These are phyloP conservation scores for Mycoemilia scoparia DNA, from an alignment of 192 early-diverging fungal species.

Conservation along the genomic window DNA sequence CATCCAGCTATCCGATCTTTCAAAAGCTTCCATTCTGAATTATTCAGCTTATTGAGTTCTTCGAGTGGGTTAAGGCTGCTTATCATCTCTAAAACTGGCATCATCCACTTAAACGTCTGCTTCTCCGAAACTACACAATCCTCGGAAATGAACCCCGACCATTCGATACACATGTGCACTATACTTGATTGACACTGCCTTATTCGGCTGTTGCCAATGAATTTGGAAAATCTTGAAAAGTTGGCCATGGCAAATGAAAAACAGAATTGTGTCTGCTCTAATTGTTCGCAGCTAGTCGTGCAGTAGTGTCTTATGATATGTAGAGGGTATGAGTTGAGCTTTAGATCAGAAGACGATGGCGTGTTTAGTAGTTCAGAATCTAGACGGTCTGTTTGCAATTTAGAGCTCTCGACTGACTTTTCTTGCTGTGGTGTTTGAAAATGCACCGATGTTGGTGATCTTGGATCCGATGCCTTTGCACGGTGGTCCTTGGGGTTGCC, in stretches of 20 bases:
- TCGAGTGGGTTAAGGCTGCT: constrained; percentile 56
- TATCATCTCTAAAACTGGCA: constrained; percentile 66
- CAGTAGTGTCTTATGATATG: no score
- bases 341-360: background rate
- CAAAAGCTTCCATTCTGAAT: constrained; percentile 50
- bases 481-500: no score
- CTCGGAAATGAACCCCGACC: constrained; percentile 71
- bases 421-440: no score
- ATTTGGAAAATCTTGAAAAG: constrained; percentile 36
- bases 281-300: constrained; percentile 14
- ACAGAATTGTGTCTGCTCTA: constrained; percentile 24
- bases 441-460: no score
- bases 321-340: background rate
- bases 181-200: constrained; percentile 45
- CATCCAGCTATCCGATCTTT: constrained; percentile 56
- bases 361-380: background rate
- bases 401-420: background rate
- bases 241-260: constrained; percentile 34
- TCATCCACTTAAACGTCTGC: constrained; percentile 67
- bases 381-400: background rate
- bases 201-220: constrained; percentile 37
- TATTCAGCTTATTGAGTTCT: constrained; percentile 45
- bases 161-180: constrained; percentile 57
- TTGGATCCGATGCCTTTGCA: no score
- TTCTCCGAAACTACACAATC: constrained; percentile 65